Base-by-base conservation (phyloP, 2,329 filamentous ascomycete species). In the Fusarium robinianum region DNA sequence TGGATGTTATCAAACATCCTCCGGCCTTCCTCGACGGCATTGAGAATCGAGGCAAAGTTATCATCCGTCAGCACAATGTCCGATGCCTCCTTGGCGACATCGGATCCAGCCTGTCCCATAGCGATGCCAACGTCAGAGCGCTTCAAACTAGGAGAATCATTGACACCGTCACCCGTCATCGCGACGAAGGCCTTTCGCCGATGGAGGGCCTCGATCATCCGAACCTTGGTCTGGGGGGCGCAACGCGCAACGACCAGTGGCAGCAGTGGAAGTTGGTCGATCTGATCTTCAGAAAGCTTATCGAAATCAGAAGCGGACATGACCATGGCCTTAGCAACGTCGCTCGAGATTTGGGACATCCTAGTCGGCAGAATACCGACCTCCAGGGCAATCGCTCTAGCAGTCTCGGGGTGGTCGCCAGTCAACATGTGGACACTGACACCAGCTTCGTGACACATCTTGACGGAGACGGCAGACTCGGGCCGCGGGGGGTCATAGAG, bases 1-100 rank as follows among this genome's bases (percentile, higher is more conserved):
- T 88, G 83, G 32, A 88, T 87, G 49, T 87, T 87, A 57, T 87
- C 84, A 63, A 87, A 87, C 66, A 87, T 84, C 27, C 84, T 74
- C 21, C 84, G 77, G 3, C 84, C 84, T 66, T 87, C 83, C 61
- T 86, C 82, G n/a, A 87, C 80, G 3, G 84, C 83, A 41, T 83
- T 83, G 16, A 87, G 76, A 36, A 88, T 88, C 5, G 79, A 83
- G 3, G 84, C 82, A 55, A 88, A 88, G 64, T 87, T 87, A 51
- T 87, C 85, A 58, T 87, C 83, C 0, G 83, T 87, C 23, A 88
- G 67, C 15, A 88, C 83, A 67, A 88, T 88, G 30, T 73, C 77
- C 0, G 79, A 76, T 2, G 83, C 84, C 44, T 84, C 82, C 61
- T 87, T 88, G 9, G 84, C 84, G 4, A 88, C 84, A 56, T 88